A percentile compares a stretch with the other conserved stretches of the same genome.
phyloP scores from a whole-genome alignment of 176 grass and related monocot species.

The Tuctoria greenei region DNA sequence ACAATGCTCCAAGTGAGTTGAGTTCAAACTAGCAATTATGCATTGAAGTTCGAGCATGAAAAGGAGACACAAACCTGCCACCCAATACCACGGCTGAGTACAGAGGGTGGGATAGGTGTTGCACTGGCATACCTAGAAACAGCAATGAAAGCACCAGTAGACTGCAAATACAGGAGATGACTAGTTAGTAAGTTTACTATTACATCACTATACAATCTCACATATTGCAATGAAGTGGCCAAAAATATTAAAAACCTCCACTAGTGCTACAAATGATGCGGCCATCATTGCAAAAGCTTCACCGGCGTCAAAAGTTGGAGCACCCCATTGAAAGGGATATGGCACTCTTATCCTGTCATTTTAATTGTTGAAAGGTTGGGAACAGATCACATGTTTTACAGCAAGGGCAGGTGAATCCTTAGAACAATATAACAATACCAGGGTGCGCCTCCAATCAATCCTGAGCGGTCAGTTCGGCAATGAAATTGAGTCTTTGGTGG shows the following conservation, averaged over 20 bases:
- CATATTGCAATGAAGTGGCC: background rate
- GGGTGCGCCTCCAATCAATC: constrained; percentile 79
- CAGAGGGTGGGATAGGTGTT: constrained; percentile 83
- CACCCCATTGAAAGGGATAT: constrained; percentile 97
- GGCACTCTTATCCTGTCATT: constrained; percentile 94
- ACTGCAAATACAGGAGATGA: constrained; percentile 53
- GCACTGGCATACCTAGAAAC: constrained; percentile 94
- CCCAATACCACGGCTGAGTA: constrained; percentile 94
- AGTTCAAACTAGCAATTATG: constrained; percentile 7
- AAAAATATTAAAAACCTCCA: constrained; percentile 61
- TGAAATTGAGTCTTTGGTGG: constrained; percentile 94
- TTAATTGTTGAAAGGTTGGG: constrained; percentile 22
- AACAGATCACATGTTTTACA: constrained; percentile 18
- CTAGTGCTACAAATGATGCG: constrained; percentile 92
- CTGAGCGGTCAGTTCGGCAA: constrained; percentile 91
- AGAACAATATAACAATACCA: constrained; percentile 48
- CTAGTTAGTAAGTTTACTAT: constrained; percentile 7
- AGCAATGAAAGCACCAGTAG: constrained; percentile 91
- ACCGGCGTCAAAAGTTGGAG: constrained; percentile 91
- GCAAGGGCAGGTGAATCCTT: background rate
- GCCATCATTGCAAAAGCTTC: constrained; percentile 99
- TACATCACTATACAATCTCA: constrained; percentile 12
- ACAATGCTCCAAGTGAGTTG: constrained; percentile 3
- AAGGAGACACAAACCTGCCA: constrained; percentile 72
- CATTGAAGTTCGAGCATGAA: constrained; percentile 2